Evolutionary conservation across 164 flowering plant species (phyloP), one percentile per base, ranked within the genome.

Genomic region (Vitis amurensis): DNA sequence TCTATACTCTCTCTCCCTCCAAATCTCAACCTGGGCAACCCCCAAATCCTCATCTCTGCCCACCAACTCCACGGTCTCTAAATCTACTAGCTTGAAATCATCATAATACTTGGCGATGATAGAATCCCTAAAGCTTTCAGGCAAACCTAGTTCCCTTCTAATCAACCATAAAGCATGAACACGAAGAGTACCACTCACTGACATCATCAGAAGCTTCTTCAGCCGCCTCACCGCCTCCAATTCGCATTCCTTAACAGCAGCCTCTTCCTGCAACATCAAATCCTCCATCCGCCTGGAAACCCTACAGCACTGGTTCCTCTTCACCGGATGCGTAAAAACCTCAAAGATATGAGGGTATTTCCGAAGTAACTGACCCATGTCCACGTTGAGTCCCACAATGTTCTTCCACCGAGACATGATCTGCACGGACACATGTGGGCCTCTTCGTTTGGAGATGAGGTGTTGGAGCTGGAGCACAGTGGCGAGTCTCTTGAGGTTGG

Each of bases 281-380:
- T 63, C 75, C 53, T 31, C 51, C 85, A 91, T 79, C 61, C 79
- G 81, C 12, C 44, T 6, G 0, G 78, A 86, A 14, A 88, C 37
- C 55, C 76, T 81, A 71, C 97, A 92, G 71, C 97, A 94, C 3
- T 75, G 62, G 60, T 81, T 89, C 70, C 83, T 80, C 78, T 71
- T 79, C 6, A 79, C 53, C 1, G 95, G 95, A 69, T 91, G 97
- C 2, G 73, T 71, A 69, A 85, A 92, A 50, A 91, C 74, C 47
- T 91, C 82, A 64, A 94, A 94, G 29, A 91, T 75, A 53, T 92
- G 97, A 27, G 97, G 97, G 73, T 91, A 82, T 53, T 89, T 87
- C 9, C 72, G 75, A n/a, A 92, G 63, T 63, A 94, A 89, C 8
- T 44, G 73, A 29, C 89, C 87, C 30, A 80, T 65, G 23, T 77